These are phyloP conservation scores for Fistulinella prunicolor DNA, from an alignment of 768 basidiomycete genomes.

Conservation along the genomic window DNA sequence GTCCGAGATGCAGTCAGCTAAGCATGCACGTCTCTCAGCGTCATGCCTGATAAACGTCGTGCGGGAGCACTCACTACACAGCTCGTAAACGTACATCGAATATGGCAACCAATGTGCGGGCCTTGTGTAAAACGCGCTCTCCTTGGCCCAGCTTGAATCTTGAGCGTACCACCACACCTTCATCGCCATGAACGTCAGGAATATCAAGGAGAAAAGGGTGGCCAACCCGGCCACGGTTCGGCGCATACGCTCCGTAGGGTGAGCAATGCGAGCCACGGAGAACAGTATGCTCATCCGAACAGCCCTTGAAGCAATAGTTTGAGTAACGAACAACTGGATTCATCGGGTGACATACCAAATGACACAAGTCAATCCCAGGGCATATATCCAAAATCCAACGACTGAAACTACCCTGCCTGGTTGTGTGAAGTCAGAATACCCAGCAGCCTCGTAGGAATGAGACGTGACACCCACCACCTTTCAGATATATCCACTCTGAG, in stretches of 20 bases:
- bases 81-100: conserved; percentile 7
- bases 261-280: conserved; percentile 21
- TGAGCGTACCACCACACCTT: conserved; percentile 13
- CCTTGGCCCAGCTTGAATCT: conserved; percentile 6
- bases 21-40: neutral
- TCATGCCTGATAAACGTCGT: neutral
- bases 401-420: conserved; percentile 6
- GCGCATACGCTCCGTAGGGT: conserved; percentile 7
- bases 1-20: conserved; percentile 25
- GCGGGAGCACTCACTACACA: conserved; percentile 13
- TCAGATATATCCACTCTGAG: conserved; percentile 12
- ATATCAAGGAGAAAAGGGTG: conserved; percentile 10
- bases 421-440: neutral
- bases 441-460: neutral
- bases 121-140: neutral
- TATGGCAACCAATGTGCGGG: conserved; percentile 1
- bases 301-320: conserved; percentile 10
- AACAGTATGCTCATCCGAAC: conserved; percentile 22
- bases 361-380: neutral
- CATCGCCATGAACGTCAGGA: neutral
- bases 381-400: conserved; percentile 15
- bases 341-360: conserved; percentile 15
- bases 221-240: conserved; percentile 9
- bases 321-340: neutral
- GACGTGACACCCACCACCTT: conserved; percentile 14